A percentile compares a stretch with the other conserved stretches of the same genome.
These are phyloP conservation scores for Xylariales sp. DNA, from an alignment of 2,329 filamentous ascomycete species.

Conservation along the genomic window DNA sequence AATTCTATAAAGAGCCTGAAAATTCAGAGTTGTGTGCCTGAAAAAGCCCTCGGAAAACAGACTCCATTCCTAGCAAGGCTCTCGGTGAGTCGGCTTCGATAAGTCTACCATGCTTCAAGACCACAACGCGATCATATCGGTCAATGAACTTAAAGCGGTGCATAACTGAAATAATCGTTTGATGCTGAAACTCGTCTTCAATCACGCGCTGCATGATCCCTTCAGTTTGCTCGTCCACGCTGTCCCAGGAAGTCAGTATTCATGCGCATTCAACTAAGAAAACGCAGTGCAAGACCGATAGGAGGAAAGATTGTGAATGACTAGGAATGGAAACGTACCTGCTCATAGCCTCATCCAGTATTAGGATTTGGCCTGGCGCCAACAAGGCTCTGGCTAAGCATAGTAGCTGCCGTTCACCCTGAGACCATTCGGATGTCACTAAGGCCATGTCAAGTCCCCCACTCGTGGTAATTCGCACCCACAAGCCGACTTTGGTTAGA, in stretches of 20 bases:
- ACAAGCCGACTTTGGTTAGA: background rate
- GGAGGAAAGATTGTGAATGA: no score
- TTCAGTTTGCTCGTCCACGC: conserved; percentile 5
- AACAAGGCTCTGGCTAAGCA: background rate
- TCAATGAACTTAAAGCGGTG: conserved; percentile 4
- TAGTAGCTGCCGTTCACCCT: background rate
- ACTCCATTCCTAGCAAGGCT: background rate
- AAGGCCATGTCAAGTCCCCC: background rate
- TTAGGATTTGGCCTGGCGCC: background rate
- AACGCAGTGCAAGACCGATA: no score
- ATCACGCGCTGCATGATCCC: conserved; percentile 4
- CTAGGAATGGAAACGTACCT: background rate
- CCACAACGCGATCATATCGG: conserved; percentile 3
- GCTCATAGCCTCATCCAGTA: background rate
- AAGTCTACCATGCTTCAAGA: conserved; percentile 4
- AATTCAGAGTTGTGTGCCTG: no score
- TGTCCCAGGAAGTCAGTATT: background rate
- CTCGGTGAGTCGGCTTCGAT: conserved; percentile 1
- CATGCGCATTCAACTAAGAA: no score
- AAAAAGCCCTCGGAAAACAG: conserved; percentile 1
- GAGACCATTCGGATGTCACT: background rate
- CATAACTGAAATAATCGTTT: conserved; percentile 6
- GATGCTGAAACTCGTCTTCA: background rate
- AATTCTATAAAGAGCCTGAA: no score
- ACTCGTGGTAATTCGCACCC: background rate